Evolutionary conservation across 2,329 filamentous ascomycete genomes (phyloP).

Genomic region (Ophiobolus disseminans): DNA sequence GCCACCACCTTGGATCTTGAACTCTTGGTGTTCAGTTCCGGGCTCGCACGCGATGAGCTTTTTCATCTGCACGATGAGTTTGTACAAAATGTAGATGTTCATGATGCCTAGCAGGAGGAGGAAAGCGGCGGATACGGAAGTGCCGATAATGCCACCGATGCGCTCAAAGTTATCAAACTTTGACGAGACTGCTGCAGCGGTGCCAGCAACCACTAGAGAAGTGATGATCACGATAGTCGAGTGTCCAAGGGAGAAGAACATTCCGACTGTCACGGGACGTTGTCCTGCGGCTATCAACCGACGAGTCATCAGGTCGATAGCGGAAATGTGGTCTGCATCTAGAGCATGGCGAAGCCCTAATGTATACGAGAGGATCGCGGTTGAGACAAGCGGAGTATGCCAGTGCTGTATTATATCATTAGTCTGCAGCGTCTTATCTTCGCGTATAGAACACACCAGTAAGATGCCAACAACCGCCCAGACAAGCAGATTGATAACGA

Average conservation of each 20-base stretch:
- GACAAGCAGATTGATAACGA: slow-evolving; percentile 62
- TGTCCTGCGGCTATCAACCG: slow-evolving; percentile 86
- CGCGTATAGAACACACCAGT: slow-evolving; percentile 52
- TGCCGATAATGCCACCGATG: slow-evolving; percentile 88
- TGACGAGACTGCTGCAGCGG: slow-evolving; percentile 79
- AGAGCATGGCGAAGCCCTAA: slow-evolving; percentile 93
- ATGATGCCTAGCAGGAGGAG: slow-evolving; percentile 81
- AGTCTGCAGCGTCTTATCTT: not conserved
- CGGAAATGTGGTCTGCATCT: slow-evolving; percentile 92
- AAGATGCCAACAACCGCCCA: slow-evolving; percentile 67
- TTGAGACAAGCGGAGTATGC: slow-evolving; percentile 70
- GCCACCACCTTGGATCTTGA: slow-evolving; percentile 78
- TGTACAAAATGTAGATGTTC: slow-evolving; percentile 85
- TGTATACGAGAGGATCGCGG: slow-evolving; percentile 84
- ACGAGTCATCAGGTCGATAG: slow-evolving; percentile 94
- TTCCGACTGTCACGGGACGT: slow-evolving; percentile 87
- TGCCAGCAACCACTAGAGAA: slow-evolving; percentile 89
- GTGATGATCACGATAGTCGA: slow-evolving; percentile 92
- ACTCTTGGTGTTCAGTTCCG: slow-evolving; percentile 58
- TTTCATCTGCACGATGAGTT: slow-evolving; percentile 73
- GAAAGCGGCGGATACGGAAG: slow-evolving; percentile 82
- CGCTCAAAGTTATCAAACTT: slow-evolving; percentile 81
- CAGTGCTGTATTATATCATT: slow-evolving; percentile 32
- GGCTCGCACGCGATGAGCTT: slow-evolving; percentile 63
- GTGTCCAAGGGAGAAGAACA: slow-evolving; percentile 92